Base-by-base conservation (phyloP, 1,284 basidiomycete genomes). In the Phellopilus nigrolimitatus region DNA sequence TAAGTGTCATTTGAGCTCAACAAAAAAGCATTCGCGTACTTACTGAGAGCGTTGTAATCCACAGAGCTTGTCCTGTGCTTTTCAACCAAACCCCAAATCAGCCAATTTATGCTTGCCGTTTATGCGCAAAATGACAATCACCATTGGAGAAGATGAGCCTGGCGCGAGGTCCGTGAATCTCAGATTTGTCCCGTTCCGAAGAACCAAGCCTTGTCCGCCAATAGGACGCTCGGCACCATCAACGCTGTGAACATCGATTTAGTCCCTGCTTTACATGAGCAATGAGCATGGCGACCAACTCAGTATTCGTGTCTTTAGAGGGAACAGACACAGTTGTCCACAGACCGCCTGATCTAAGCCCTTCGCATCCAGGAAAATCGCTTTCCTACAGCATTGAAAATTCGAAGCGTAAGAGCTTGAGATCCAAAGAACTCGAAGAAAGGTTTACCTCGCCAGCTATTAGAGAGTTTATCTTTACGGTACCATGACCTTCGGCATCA, bases 41-140 rank as follows among this genome's bases (percentile, higher is more conserved):
- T 56, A 80, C 80, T 66, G 6, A 84, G 66, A 28, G 82, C 75
- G 57, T 83, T 81, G 57, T 80, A 77, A 58, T 84, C 81, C 39
- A 82, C 58, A 2, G 81, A 81, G 31, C 70, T 70, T 5, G 80
- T 71, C 25, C 70, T 62, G 56, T 73, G 72, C 72, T 73, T 49
- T n/a, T n/a, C n/a, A n/a, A n/a, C n/a, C n/a, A n/a, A n/a, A n/a
- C n/a, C n/a, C 6, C 22, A 40, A 40, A 19, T 41, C 19, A 27
- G 31, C 9, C 9, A 15, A 10, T 15, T 15, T 19, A n/a, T 31
- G 15, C 34, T n/a, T 15, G 27, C 47, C 28, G 21, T 24, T 6
- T 37, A 44, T 28, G n/a, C 28, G 17, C 6, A 3, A 22, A 39
- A 15, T 74, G 22, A 19, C 21, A 52, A 68, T 54, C 51, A 82